Base-by-base conservation (phyloP, 1,139 yeast genomes). In the Protomyces inouyei region DNA sequence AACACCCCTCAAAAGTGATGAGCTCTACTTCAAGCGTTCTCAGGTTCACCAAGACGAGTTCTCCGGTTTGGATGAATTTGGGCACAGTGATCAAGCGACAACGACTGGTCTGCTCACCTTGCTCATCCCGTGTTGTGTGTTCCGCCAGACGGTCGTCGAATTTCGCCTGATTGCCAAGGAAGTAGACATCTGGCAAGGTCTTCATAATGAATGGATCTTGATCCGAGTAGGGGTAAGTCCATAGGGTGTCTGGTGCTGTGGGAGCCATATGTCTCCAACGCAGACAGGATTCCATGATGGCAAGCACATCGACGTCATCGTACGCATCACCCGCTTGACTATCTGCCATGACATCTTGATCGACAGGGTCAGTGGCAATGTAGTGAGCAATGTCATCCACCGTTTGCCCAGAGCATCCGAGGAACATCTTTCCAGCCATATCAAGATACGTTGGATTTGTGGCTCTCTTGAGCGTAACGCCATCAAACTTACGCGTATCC, bases 171-270 rank as follows among this genome's bases (percentile, higher is more conserved):
- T 92, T 92, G 0, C 97, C 98, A 0, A 84, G 89, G 71, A 90
- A 84, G 72, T 88, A 90, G 1, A 92, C 85, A 72, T 90, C 93
- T 0, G 98, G 98, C 23, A 88, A 82, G 71, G 87, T 88, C 4
- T 77, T 77, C 40, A 93, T 73, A 2, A 89, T 81, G 74, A 93
- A 91, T 1, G 98, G 98, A 74, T 95, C 98, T 3, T 73, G 71
- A 53, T 85, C 83, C n/a, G 83, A 81, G 72, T 81, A 92, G 0
- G 99, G 98, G 71, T 90, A 91, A 69, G 96, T 86, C 78, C 78
- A 88, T 54, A 93, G 77, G 0, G 99, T 95, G 72, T 93, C 98
- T 0, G 99, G 99, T 0, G 97, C 96, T 0, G 98, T 91, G 1
- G 98, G 98, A 0, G 90, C 86, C 46, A 89, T 79, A 71, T 89